Evolutionary conservation across 148 eudicot genomes (phyloP).

Genomic region (Oxyria digyna): DNA sequence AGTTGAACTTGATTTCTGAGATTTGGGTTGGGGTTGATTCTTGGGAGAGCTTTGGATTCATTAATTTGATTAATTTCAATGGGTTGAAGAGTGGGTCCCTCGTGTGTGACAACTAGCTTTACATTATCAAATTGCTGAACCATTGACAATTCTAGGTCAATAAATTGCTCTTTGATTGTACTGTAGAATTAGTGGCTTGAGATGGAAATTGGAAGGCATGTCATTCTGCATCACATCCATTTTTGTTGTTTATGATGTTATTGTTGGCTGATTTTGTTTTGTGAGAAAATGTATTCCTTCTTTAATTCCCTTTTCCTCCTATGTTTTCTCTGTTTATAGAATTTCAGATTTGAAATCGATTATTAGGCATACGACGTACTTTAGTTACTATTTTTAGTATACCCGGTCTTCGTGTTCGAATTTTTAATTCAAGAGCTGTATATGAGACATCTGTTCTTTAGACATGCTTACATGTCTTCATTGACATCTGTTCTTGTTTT

Average conservation of each 20-base stretch:
- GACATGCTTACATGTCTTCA: slow-evolving; percentile 5
- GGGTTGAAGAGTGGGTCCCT: slow-evolving; percentile 6
- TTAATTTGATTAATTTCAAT: neutral
- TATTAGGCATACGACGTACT: neutral
- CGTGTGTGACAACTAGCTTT: neutral
- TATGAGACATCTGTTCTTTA: neutral
- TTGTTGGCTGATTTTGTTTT: neutral
- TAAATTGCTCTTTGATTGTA: neutral
- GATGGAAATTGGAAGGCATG: slow-evolving; percentile 5
- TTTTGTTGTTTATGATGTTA: neutral
- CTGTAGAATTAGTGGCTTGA: neutral
- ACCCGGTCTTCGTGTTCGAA: neutral
- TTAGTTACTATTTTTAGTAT: neutral
- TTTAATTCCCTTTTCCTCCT: neutral
- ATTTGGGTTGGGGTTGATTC: neutral
- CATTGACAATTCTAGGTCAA: slow-evolving; percentile 8
- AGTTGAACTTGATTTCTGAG: neutral
- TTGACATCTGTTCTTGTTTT: neutral
- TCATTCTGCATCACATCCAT: neutral
- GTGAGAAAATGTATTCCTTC: neutral
- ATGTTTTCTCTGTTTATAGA: neutral
- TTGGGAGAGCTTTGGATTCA: neutral
- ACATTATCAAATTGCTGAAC: neutral
- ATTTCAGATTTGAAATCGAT: neutral
- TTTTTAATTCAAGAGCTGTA: neutral